phyloP scores from a whole-genome alignment of 768 basidiomycete species.

The Suillus alpinus region DNA sequence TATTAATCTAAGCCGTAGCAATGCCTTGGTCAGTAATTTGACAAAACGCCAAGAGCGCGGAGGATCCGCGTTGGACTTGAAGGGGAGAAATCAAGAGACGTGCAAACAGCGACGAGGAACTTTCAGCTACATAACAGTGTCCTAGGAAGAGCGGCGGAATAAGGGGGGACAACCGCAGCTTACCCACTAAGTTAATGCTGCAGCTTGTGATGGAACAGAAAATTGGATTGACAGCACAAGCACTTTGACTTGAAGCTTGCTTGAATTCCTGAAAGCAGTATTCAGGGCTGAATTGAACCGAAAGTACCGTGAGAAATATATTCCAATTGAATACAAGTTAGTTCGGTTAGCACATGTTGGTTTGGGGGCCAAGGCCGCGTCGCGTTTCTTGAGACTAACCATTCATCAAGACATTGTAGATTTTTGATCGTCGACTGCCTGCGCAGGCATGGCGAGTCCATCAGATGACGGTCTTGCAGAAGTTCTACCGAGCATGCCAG shows the following conservation, averaged over 20 bases:
- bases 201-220: neutral
- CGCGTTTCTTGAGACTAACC: constrained; percentile 3
- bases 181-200: neutral
- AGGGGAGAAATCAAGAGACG: neutral
- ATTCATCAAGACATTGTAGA: constrained; percentile 11
- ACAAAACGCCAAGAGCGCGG: neutral
- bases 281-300: neutral
- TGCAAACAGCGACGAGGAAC: neutral
- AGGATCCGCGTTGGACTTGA: neutral
- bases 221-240: neutral
- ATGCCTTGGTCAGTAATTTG: neutral
- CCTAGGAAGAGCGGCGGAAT: neutral
- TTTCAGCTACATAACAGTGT: neutral
- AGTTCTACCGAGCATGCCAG: constrained; percentile 36
- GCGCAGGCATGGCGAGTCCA: constrained; percentile 38
- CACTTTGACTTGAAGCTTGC: neutral
- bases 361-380: neutral
- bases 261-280: neutral
- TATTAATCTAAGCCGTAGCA: neutral
- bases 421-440: constrained; percentile 12
- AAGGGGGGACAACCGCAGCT: neutral
- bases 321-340: neutral
- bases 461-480: constrained; percentile 36
- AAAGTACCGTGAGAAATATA: constrained; percentile 3
- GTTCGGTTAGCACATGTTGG: constrained; percentile 1